A percentile compares a stretch with the other conserved stretches of the same genome.
phyloP scores from a whole-genome alignment of 75 land plant genomes.

The Larix kaempferi region DNA sequence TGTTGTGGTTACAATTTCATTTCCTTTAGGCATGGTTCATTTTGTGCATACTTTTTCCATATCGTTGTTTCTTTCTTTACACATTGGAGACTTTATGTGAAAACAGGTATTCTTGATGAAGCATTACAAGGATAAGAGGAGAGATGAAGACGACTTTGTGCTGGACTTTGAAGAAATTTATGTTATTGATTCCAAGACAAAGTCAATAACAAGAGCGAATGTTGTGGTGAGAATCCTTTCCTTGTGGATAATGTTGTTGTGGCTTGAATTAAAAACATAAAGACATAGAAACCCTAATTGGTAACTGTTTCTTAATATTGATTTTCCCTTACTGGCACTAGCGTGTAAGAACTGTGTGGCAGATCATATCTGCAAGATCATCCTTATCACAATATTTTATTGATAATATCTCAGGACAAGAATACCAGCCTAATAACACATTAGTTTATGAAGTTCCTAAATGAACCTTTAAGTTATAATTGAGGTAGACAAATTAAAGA shows the following conservation, averaged over 20 bases:
- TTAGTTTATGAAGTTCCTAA: neutral
- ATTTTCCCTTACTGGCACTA: neutral
- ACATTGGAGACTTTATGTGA: neutral
- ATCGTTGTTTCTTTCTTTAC: neutral
- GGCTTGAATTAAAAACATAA: neutral
- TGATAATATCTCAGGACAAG: neutral
- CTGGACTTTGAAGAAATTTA: conserved; percentile 97
- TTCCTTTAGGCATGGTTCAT: neutral
- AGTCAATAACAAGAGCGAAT: conserved; percentile 86
- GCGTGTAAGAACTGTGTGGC: neutral
- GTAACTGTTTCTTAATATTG: neutral
- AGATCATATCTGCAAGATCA: neutral
- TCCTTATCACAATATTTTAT: neutral
- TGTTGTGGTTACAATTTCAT: neutral
- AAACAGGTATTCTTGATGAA: conserved; percentile 90
- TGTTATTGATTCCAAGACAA: conserved; percentile 83
- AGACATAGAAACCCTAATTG: neutral
- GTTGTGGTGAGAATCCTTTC: conserved; percentile 56
- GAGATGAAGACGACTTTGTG: conserved; percentile 65
- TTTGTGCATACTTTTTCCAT: neutral
- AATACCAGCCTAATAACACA: neutral
- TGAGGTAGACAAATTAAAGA: neutral
- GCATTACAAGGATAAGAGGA: conserved; percentile 74
- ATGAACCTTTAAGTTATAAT: neutral
- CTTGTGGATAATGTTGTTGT: neutral